Evolutionary conservation across 2,329 filamentous ascomycete species (phyloP).

Genomic region (Ophiostoma sp.): DNA sequence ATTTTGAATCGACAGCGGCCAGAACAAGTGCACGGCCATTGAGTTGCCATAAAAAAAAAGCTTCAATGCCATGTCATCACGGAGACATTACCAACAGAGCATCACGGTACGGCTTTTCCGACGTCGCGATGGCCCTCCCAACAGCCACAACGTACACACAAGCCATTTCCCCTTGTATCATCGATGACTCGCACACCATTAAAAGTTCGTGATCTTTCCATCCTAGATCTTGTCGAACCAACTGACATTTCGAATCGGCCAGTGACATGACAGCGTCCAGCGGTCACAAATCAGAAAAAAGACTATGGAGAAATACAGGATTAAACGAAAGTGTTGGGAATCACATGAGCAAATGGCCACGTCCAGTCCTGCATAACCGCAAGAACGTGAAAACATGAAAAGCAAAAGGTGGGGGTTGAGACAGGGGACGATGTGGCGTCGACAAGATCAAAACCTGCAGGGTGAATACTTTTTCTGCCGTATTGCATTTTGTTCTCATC

Average conservation of each 20-base stretch:
- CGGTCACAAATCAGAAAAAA: background rate
- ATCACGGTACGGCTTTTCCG: background rate
- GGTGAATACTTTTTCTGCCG: background rate
- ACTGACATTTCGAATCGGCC: background rate
- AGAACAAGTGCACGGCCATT: background rate
- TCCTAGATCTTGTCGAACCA: background rate
- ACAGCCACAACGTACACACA: background rate
- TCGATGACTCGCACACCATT: background rate
- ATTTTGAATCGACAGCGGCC: background rate
- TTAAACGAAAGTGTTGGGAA: background rate
- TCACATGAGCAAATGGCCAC: background rate
- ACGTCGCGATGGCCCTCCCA: background rate
- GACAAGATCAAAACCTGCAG: background rate
- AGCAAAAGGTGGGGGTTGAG: background rate
- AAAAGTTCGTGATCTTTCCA: background rate
- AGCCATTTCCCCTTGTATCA: background rate
- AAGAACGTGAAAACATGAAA: background rate
- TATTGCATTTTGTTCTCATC: background rate
- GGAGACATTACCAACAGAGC: background rate
- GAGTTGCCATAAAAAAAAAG: background rate
- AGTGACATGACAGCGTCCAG: background rate
- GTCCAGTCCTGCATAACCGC: background rate
- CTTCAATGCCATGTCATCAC: background rate
- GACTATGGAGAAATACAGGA: background rate
- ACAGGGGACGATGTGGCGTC: background rate